Evolutionary conservation across 176 grass and related monocot species (phyloP), one percentile per base, ranked within the genome.

Genomic region (Bromus sterilis): DNA sequence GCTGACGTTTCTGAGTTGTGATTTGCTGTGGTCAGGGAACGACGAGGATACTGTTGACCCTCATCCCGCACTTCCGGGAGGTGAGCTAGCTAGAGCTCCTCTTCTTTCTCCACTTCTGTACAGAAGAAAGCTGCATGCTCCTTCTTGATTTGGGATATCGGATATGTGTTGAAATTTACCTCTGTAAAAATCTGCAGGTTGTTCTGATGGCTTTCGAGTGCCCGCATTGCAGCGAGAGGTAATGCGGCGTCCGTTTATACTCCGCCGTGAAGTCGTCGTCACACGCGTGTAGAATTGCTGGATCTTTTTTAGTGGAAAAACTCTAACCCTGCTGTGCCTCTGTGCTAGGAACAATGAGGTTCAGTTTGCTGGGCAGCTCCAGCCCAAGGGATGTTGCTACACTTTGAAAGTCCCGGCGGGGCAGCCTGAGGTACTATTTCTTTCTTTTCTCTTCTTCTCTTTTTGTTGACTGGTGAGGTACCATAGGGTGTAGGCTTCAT

Each of bases 121-220:
- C n/a, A n/a, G 60, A 7, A 37, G 0, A 64, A 15, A 59, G 25
- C 59, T 76, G 28, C 23, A 20, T 85, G 36, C 8, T n/a, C n/a
- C n/a, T n/a, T n/a, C 64, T 30, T 84, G 65, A 82, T 76, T 59
- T 3, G 48, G 30, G 23, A 25, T 16, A 4, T 3, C 39, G 30
- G 23, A 25, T 16, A 4, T 2, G 8, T 57, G 16, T 33, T 86
- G 44, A 64, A 36, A 26, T 72, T 82, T 78, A 11, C 6, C 67
- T 80, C 41, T 86, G 30, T 86, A 5, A 59, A 12, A 67, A 82
- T 71, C 33, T 91, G 74, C 80, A 98, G 95, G 86, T 98, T 56
- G 84, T 98, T 78, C 85, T 95, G 80, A 98, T 98, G 96, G 90
- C 93, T 6, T 98, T 98, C 25, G 93, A 93, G 71, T 98, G 96